These are phyloP conservation scores for Cladophialophora yegresii DNA, from an alignment of 2,329 filamentous ascomycete species.

Conservation along the genomic window DNA sequence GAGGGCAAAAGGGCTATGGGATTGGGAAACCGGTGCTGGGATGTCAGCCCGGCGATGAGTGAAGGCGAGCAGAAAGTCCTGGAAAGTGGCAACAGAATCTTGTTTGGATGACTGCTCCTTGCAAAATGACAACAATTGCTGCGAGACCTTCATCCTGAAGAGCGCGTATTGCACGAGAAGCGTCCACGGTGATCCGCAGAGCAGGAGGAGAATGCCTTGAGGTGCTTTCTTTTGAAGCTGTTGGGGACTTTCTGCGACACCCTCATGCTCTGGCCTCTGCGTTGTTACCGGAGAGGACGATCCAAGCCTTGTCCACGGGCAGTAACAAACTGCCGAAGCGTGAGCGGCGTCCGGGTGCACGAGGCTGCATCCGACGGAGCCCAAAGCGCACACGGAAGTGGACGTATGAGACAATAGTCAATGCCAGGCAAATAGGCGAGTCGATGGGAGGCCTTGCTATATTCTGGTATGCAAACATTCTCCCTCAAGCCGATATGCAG, in stretches of 20 bases:
- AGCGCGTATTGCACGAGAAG: background rate
- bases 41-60: slow-evolving; percentile 50
- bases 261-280: background rate
- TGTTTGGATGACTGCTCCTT: slow-evolving; percentile 45
- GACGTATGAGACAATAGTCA: background rate
- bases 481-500: background rate
- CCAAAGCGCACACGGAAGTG: background rate
- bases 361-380: background rate
- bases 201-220: background rate
- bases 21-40: slow-evolving; percentile 53
- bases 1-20: slow-evolving; percentile 61
- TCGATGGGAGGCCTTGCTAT: background rate
- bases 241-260: background rate
- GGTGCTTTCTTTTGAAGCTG: background rate
- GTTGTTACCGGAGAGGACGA: background rate
- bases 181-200: background rate
- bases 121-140: background rate
- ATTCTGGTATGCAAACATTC: background rate
- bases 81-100: slow-evolving; percentile 56
- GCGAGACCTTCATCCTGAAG: background rate
- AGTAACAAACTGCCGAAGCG: background rate
- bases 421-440: background rate
- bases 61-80: slow-evolving; percentile 56
- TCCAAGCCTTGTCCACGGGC: background rate
- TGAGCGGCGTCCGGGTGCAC: background rate